A percentile compares a stretch with the other conserved stretches of the same genome.
Evolutionary conservation across 2,329 filamentous ascomycete genomes (phyloP).

Genomic region (Penicillium sp.): DNA sequence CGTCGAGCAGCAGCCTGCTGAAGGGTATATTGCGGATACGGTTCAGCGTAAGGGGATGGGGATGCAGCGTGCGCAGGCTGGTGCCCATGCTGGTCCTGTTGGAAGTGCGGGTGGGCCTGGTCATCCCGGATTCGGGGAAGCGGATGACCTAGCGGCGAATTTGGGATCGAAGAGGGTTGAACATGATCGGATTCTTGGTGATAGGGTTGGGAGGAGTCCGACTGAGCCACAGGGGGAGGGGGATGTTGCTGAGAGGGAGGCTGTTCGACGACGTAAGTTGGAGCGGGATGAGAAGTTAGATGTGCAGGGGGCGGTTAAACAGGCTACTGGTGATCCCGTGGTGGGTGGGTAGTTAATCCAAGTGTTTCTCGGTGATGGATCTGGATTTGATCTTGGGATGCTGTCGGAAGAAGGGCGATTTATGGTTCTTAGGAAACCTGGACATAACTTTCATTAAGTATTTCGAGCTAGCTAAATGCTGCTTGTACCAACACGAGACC

Average conservation of each 20-base stretch:
- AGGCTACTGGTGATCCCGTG: slow-evolving; percentile 28
- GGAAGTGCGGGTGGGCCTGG: slow-evolving; percentile 30
- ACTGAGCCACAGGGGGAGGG: slow-evolving; percentile 16
- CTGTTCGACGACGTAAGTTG: slow-evolving; percentile 26
- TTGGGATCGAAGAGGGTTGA: slow-evolving; percentile 35
- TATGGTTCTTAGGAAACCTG: background rate
- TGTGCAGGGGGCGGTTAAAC: slow-evolving; percentile 26
- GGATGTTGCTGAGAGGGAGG: slow-evolving; percentile 26
- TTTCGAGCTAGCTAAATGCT: slow-evolving; percentile 1
- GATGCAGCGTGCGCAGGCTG: slow-evolving; percentile 27
- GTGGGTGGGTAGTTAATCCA: slow-evolving; percentile 13
- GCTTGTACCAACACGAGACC: background rate
- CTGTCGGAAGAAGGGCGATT: background rate
- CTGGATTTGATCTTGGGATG: background rate
- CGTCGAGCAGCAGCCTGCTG: slow-evolving; percentile 35
- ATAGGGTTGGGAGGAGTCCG: slow-evolving; percentile 24
- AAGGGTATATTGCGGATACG: slow-evolving; percentile 35
- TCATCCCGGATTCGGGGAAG: slow-evolving; percentile 32
- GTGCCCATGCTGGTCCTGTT: slow-evolving; percentile 36
- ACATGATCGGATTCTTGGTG: slow-evolving; percentile 33
- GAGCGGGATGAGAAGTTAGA: slow-evolving; percentile 28
- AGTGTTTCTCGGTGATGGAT: background rate
- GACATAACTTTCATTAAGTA: slow-evolving; percentile 5
- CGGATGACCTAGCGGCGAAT: slow-evolving; percentile 30
- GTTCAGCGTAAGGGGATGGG: slow-evolving; percentile 28